Evolutionary conservation across 169 alveolate species (phyloP), one percentile per base, ranked within the genome.

Genomic region (Fabrea salina): DNA sequence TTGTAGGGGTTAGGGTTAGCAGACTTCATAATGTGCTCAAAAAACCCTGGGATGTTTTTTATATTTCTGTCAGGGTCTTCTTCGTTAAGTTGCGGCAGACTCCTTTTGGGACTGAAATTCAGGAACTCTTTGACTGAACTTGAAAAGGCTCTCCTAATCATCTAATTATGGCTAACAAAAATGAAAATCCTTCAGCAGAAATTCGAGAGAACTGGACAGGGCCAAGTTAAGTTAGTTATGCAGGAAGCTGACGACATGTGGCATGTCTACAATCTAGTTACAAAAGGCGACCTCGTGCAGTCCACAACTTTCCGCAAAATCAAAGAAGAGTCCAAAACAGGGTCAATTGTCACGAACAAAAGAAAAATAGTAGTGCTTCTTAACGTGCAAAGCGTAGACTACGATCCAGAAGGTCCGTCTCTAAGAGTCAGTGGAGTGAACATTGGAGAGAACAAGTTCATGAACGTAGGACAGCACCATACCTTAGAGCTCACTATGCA

Each of bases 381-480:
- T 1, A 74, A 54, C 56, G 72, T 84, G 2, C 85, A 75, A 51
- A 80, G 77, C 40, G 71, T 90, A 57, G 92, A 86, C 8, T 90
- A 80, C 59, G 89, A 87, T 67, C 82, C 86, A 13, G 88, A 86
- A 32, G 82, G 84, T 13, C 85, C 74, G 27, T 8, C 74, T 3
- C 82, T 90, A 19, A 82, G 92, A 56, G 51, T 90, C 22, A 74
- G 82, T 44, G 95, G 95, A 22, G 75, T 54, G 56, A 84, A 85
- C 57, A 75, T 79, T n/a, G 58, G 84, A 2, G 88, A 82, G 82
- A 84, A 80, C 71, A 86, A 86, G 74, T 79, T 82, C 61, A 70
- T 90, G 2, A 75, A 83, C 35, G 39, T 90, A 27, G 95, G 95
- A 0, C 86, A 90, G 79, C 88, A 81, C 75, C 89, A 90, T 61